Evolutionary conservation across 1,284 basidiomycete species (phyloP).

Genomic region (Trichosporon inkin): DNA sequence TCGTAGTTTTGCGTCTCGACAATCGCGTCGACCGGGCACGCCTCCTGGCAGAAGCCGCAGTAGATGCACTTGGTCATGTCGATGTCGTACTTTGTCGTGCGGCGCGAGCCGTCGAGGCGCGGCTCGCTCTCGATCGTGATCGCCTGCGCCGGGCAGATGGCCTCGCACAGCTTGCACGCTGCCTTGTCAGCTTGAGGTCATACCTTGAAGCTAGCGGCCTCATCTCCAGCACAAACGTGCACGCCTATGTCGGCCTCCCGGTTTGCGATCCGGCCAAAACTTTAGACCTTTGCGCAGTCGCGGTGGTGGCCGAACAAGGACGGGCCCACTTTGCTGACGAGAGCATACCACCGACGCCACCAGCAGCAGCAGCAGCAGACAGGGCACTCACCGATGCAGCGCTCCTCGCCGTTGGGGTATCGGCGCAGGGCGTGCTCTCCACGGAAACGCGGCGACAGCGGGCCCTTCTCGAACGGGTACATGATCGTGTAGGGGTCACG

Average conservation of each 20-base stretch:
- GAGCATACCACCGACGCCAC: too few species aligned
- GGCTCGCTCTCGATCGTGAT: slow-evolving; percentile 99
- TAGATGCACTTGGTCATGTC: slow-evolving; percentile 94
- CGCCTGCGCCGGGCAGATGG: slow-evolving; percentile 98
- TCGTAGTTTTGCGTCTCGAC: slow-evolving; percentile 98
- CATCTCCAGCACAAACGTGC: neutral
- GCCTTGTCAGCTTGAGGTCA: neutral
- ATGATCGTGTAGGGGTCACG: slow-evolving; percentile 96
- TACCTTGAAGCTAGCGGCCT: neutral
- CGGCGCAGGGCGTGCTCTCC: slow-evolving; percentile 97
- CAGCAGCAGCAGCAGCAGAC: too few species aligned
- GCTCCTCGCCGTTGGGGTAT: slow-evolving; percentile 97
- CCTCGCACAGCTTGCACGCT: slow-evolving; percentile 99
- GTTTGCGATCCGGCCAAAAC: too few species aligned
- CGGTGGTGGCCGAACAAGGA: too few species aligned
- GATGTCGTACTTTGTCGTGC: slow-evolving; percentile 97
- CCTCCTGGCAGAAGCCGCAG: slow-evolving; percentile 97
- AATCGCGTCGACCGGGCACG: slow-evolving; percentile 98
- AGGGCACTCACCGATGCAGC: slow-evolving; percentile 78
- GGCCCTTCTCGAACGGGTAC: slow-evolving; percentile 88
- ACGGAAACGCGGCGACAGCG: slow-evolving; percentile 93
- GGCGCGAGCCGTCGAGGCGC: slow-evolving; percentile 87
- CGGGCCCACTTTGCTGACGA: too few species aligned
- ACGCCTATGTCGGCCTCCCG: too few species aligned
- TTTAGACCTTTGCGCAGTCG: too few species aligned